Base-by-base conservation (phyloP, 306 rosid genomes). In the Lagenaria siceraria region DNA sequence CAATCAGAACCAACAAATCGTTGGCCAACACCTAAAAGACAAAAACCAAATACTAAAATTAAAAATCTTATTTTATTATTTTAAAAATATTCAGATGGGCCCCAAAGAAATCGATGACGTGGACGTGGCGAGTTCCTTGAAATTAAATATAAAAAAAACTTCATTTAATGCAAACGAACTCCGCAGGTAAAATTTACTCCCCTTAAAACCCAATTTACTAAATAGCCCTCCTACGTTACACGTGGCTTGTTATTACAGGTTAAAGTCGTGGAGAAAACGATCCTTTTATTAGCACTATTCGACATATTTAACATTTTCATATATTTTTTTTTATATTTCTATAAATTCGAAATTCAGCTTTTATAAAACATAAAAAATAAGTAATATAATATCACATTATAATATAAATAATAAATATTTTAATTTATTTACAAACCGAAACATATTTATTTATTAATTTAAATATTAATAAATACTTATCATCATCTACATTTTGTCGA, bases 11-110 rank as follows among this genome's bases (percentile, higher is more conserved):
- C 27, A 33, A 36, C 13, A 4, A 13, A 4, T 1, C 2, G 25
- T 36, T 55, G 63, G 53, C 63, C 49, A 74, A 71, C 78, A 19
- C 49, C 52, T 35, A 74, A 52, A 35, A n/a, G 78, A 74, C 62
- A 74, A 74, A 51, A 31, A 52, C 27, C 35, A 6, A 27, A 42
- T 13, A 12, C 36, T 2, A 29, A 46, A 46, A 48, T 2, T 11
- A 49, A 4, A 14, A 49, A 49, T 6, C 7, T 14, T 14, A 4
- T 14, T 49, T 15, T 48, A 48, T 29, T 48, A 48, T 33, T 63
- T 35, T 29, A 7, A 31, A 62, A 64, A 64, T 29, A 33, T 33
- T 8, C 25, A 33, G 27, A 24, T n/a, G 25, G 48, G 73, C 73
- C 73, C 43, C 43, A 9, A 8, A 6, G 0, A 10, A 6, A 27